These are phyloP conservation scores for Boletus speciosus DNA, from an alignment of 768 basidiomycete genomes.

Conservation along the genomic window DNA sequence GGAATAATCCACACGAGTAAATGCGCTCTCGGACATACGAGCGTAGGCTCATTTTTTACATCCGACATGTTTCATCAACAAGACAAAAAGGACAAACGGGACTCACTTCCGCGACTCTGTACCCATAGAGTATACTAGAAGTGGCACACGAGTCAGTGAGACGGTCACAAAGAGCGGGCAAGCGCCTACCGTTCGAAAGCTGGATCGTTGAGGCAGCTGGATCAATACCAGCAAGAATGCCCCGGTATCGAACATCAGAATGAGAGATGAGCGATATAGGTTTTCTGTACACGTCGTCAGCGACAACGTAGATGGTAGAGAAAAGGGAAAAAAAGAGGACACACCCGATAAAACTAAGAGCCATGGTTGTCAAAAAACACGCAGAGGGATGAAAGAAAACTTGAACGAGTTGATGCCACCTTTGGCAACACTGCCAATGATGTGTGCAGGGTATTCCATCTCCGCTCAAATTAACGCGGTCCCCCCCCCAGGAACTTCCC, in stretches of 20 bases:
- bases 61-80: constrained; percentile 38
- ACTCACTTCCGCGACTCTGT: constrained; percentile 79
- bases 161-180: neutral
- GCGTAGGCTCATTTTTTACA: constrained; percentile 39
- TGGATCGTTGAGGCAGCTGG: constrained; percentile 83
- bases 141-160: neutral
- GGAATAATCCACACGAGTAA: constrained; percentile 54
- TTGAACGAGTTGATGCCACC: constrained; percentile 8
- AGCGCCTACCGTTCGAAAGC: constrained; percentile 69
- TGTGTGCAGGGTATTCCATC: constrained; percentile 16
- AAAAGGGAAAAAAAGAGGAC: constrained; percentile 9
- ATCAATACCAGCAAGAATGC: constrained; percentile 84
- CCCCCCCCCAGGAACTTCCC: neutral
- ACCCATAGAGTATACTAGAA: constrained; percentile 77
- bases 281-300: constrained; percentile 51
- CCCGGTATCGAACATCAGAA: constrained; percentile 87
- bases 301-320: neutral
- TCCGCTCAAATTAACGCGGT: constrained; percentile 22
- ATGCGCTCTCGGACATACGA: constrained; percentile 42
- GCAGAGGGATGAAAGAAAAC: constrained; percentile 17
- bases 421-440: constrained; percentile 11
- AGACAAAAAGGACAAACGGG: neutral
- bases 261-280: constrained; percentile 88
- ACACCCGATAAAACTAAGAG: constrained; percentile 74
- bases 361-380: constrained; percentile 43